Evolutionary conservation across 768 basidiomycete genomes (phyloP), one percentile per base, ranked within the genome.

Genomic region (Hirschioporus abietinus): DNA sequence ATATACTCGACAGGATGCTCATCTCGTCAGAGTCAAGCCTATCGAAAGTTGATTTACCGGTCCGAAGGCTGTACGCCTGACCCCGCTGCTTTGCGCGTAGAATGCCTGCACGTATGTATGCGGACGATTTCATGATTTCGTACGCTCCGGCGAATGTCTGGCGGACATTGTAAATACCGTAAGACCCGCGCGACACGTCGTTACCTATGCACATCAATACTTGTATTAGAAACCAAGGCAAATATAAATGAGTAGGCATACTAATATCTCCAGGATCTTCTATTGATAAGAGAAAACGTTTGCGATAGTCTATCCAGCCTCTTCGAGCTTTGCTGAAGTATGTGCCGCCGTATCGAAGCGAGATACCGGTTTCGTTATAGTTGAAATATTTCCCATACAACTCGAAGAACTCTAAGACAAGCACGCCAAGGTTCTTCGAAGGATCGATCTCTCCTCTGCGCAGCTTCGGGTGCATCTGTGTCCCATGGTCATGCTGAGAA

Each of bases 401-500:
- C 80, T 99, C 96, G 73, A 99, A 97, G 75, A 99, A 98, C 77
- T 99, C 97, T 82, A 98, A 86, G 60, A 97, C 84, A 65, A 99
- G 79, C n/a, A 96, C 92, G 1, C 97, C 97, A 10, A 99, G 82
- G 73, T 99, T 99, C 71, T 85, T 82, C 70, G 88, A 87, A 0
- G 95, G 87, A 71, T 96, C 88, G 30, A 99, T 93, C 76, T 96
- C 93, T 0, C 88, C 92, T 65, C 86, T 77, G 57, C 96, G 88
- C 67, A 99, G 88, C 76, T 96, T 96, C 1, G 97, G 97, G 72
- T 99, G 97, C 84, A 97, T 93, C 82, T 52, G 12, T 52, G 15
- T 20, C 42, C 4, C 42, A 52, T 6, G 82, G 66, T 70, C 60
- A 42, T 20, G 30, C 57, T 27, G 58, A 10, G n/a, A 25, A 20